Base-by-base conservation (phyloP, 345 rosid genomes). In the Pistacia atlantica region DNA sequence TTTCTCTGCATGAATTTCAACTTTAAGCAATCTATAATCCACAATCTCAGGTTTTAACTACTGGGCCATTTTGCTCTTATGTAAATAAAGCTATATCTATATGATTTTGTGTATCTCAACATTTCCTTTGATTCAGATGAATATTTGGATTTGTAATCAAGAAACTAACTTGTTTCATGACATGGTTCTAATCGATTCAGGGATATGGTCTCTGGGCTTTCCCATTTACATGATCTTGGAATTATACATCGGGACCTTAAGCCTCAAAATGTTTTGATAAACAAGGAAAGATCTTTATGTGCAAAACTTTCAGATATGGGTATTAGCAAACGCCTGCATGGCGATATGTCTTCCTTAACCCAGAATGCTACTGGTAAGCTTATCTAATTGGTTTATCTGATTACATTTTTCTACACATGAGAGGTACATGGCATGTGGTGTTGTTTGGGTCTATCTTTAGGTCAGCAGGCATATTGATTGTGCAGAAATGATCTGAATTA, bases 261-360 rank as follows among this genome's bases (percentile, higher is more conserved):
- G 82, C 97, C 97, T 78, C 97, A 86, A 81, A 90, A 92, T 86
- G 97, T 92, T 67, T 85, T 92, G 79, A 90, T 92, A 75, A 81
- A 83, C 49, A 90, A 81, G 78, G 84, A 89, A 75, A 86, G 77
- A 82, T 82, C 84, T 78, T 9, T 90, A 56, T 83, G 86, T 80
- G 94, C 97, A 14, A 92, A 92, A 83, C 87, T 92, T 71, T 89
- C 94, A 45, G 97, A 92, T 77, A 92, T 92, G 97, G 97, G 97
- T 65, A 86, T 92, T 56, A 92, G 97, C 87, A 92, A 87, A 79
- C 88, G 84, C 74, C 85, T 92, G 54, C 72, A 79, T 49, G 89
- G 89, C 9, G 89, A 89, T 75, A 87, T 81, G 82, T 87, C 93
- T 69, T 89, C 91, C 45, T 81, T 92, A 77, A 90, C 89, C 54